These are phyloP conservation scores for Sclerotiophoma versabilis DNA, from an alignment of 2,329 filamentous ascomycete genomes.

Conservation along the genomic window DNA sequence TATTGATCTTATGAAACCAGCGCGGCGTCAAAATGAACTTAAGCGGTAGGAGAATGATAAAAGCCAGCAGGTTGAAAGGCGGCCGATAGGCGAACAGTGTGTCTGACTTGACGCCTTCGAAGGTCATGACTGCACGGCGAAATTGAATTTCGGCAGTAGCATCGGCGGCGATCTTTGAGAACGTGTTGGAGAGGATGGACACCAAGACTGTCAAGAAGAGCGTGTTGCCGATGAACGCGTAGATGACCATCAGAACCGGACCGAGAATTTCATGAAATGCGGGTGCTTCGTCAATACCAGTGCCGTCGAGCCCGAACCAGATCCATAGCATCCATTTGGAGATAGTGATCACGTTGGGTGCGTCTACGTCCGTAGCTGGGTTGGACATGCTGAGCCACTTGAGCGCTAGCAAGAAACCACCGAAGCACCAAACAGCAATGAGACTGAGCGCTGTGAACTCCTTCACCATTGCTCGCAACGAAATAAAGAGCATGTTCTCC, in stretches of 20 bases:
- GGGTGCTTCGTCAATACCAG: constrained; percentile 62
- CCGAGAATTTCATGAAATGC: constrained; percentile 83
- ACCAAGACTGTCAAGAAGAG: constrained; percentile 89
- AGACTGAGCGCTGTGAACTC: constrained; percentile 81
- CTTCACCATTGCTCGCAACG: constrained; percentile 82
- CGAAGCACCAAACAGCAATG: constrained; percentile 82
- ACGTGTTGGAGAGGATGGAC: constrained; percentile 85
- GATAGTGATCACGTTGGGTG: constrained; percentile 71
- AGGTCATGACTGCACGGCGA: constrained; percentile 78
- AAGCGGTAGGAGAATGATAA: constrained; percentile 76
- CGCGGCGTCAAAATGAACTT: constrained; percentile 80
- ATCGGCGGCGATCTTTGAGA: constrained; percentile 77
- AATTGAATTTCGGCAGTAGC: constrained; percentile 85
- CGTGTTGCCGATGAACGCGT: constrained; percentile 85
- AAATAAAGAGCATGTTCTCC: constrained; percentile 84
- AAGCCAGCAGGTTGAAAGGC: constrained; percentile 81
- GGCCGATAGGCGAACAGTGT: constrained; percentile 83
- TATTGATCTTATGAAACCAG: constrained; percentile 92
- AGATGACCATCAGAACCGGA: constrained; percentile 80
- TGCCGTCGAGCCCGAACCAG: constrained; percentile 85
- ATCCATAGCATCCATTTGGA: constrained; percentile 93
- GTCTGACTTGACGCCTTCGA: constrained; percentile 86
- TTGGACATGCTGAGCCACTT: constrained; percentile 71
- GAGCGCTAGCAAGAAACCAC: constrained; percentile 80
- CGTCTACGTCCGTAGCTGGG: constrained; percentile 37